phyloP scores from a whole-genome alignment of 2,329 filamentous ascomycete genomes.

The Pseudocercospora vitis region DNA sequence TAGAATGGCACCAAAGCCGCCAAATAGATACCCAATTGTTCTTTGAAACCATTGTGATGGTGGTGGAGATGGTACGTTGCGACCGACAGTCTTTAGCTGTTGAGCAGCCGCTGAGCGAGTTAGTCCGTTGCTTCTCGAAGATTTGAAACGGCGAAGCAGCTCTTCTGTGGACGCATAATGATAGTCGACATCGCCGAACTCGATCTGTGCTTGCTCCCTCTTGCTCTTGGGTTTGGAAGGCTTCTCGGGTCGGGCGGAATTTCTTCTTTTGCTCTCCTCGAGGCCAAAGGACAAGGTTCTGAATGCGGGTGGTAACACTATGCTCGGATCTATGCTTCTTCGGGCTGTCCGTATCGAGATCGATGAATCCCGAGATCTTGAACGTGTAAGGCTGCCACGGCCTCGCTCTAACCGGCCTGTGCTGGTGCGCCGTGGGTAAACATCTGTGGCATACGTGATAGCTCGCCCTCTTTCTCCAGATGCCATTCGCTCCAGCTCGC shows the following conservation, averaged over 20 bases:
- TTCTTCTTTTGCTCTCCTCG: conserved; percentile 36
- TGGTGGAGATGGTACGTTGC: conserved; percentile 65
- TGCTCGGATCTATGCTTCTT: conserved; percentile 44
- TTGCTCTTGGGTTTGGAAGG: conserved; percentile 26
- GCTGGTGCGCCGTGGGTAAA: conserved; percentile 17
- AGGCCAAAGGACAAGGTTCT: conserved; percentile 49
- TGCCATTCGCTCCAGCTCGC: conserved; percentile 18
- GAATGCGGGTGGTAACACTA: conserved; percentile 47
- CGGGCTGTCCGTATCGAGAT: conserved; percentile 41
- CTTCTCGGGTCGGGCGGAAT: conserved; percentile 27
- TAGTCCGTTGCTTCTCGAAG: conserved; percentile 59
- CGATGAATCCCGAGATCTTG: conserved; percentile 33
- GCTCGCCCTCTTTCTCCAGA: conserved; percentile 19
- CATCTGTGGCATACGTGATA: conserved; percentile 27
- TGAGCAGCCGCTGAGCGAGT: conserved; percentile 58
- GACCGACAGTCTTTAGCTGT: conserved; percentile 61
- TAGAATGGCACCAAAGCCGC: conserved; percentile 72
- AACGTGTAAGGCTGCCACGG: conserved; percentile 19
- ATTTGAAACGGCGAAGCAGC: conserved; percentile 59
- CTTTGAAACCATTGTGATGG: conserved; percentile 60
- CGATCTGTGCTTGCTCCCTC: conserved; percentile 20
- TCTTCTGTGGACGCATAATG: conserved; percentile 61
- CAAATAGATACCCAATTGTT: conserved; percentile 70
- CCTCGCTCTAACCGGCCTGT: conserved; percentile 16
- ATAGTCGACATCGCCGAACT: conserved; percentile 60